Evolutionary conservation across 176 grass and related monocot species (phyloP).

Genomic region (Zoysia pacifica): DNA sequence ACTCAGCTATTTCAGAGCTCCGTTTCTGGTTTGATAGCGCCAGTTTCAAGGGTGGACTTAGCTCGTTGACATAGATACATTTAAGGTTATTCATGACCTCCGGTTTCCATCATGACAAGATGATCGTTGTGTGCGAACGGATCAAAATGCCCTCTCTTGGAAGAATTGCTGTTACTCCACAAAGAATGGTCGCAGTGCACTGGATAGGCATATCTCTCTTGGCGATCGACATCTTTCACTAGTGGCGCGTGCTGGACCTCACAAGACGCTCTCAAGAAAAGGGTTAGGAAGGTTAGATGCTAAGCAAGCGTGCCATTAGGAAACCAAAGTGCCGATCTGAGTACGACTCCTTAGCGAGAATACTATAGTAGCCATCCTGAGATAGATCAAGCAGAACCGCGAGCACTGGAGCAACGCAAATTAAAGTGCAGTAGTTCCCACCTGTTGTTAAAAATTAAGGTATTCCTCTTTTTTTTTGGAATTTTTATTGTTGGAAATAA

Average conservation of each 20-base stretch:
- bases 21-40: too few species aligned
- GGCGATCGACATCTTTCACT: conserved; percentile 28
- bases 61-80: too few species aligned
- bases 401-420: not conserved
- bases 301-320: conserved; percentile 53
- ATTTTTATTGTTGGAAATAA: too few species aligned
- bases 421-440: not conserved
- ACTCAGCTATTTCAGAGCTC: too few species aligned
- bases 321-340: conserved; percentile 41
- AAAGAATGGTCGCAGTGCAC: too few species aligned
- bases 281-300: conserved; percentile 51
- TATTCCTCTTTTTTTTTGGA: too few species aligned
- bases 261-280: conserved; percentile 36
- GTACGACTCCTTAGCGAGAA: conserved; percentile 50
- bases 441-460: conserved; percentile 7
- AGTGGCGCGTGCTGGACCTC: conserved; percentile 34
- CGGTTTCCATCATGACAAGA: too few species aligned
- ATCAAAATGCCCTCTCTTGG: too few species aligned
- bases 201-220: not conserved
- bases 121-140: too few species aligned
- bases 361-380: conserved; percentile 30
- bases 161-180: too few species aligned
- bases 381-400: conserved; percentile 7
- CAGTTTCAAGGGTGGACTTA: too few species aligned
- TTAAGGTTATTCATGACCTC: too few species aligned